A percentile compares a stretch with the other conserved stretches of the same genome.
phyloP scores from a whole-genome alignment of 2,329 filamentous ascomycete species.

The Arthrobotrys sinensis region DNA sequence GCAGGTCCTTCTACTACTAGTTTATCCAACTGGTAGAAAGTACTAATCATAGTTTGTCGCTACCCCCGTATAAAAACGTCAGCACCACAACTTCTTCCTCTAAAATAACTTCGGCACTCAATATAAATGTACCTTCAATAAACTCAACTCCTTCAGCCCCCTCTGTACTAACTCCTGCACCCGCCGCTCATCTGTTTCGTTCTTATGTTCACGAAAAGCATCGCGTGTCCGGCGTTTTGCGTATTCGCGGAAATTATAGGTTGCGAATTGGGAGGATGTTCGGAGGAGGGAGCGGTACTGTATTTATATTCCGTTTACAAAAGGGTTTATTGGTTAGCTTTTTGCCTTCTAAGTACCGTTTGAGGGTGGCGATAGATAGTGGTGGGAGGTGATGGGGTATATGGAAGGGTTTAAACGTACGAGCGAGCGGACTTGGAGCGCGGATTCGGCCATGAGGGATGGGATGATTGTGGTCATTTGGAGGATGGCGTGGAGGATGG shows the following conservation, averaged over 20 bases:
- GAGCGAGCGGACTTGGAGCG: slow-evolving; percentile 59
- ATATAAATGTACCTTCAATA: slow-evolving; percentile 82
- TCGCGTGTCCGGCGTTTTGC: slow-evolving; percentile 90
- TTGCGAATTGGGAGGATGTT: slow-evolving; percentile 86
- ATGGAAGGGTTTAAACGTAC: slow-evolving; percentile 30
- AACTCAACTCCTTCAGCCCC: slow-evolving; percentile 86
- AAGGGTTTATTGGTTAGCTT: neutral
- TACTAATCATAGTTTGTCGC: slow-evolving; percentile 94
- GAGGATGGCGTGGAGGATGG: neutral
- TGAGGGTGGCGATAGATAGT: slow-evolving; percentile 7
- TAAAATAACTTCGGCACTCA: neutral
- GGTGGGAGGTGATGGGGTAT: neutral
- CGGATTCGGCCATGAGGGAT: slow-evolving; percentile 61
- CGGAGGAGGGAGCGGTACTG: slow-evolving; percentile 94
- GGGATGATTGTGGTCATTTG: slow-evolving; percentile 42
- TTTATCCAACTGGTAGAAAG: slow-evolving; percentile 92
- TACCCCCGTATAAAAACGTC: slow-evolving; percentile 68
- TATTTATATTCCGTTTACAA: slow-evolving; percentile 6
- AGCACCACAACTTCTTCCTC: neutral
- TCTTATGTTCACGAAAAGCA: slow-evolving; percentile 85
- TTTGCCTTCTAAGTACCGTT: neutral
- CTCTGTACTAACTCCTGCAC: slow-evolving; percentile 92
- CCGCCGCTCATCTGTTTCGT: slow-evolving; percentile 79
- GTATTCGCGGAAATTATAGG: slow-evolving; percentile 99
- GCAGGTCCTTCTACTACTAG: slow-evolving; percentile 93